These are phyloP conservation scores for Eimeria zaria DNA, from an alignment of 169 alveolate species.

Conservation along the genomic window DNA sequence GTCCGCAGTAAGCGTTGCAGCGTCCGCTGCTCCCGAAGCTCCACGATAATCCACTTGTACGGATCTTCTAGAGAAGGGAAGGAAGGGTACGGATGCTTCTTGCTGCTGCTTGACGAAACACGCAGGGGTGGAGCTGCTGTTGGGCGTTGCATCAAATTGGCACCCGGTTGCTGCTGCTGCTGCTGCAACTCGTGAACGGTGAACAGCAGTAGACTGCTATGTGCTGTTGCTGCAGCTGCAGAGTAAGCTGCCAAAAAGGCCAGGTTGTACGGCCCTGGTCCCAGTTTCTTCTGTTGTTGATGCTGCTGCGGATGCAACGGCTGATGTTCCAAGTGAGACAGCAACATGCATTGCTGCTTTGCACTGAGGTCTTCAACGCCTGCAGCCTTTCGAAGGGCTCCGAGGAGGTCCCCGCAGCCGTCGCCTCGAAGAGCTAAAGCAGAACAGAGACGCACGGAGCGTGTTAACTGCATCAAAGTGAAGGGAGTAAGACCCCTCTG, in stretches of 20 bases:
- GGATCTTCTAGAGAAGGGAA: conserved; percentile 67
- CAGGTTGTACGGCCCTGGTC: conserved; percentile 18
- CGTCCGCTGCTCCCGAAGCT: conserved; percentile 12
- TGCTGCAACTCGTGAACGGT: conserved; percentile 62
- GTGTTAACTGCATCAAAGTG: not conserved
- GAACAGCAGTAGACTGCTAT: conserved; percentile 9
- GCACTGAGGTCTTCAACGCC: conserved; percentile 13
- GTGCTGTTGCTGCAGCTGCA: conserved; percentile 16
- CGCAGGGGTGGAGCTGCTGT: conserved; percentile 72
- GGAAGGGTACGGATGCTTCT: conserved; percentile 51
- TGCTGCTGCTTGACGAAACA: conserved; percentile 34
- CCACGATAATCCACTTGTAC: conserved; percentile 60
- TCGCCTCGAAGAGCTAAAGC: conserved; percentile 37
- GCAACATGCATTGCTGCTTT: conserved; percentile 32
- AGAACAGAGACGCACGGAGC: not conserved
- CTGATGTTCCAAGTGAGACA: not conserved
- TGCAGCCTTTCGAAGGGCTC: conserved; percentile 45
- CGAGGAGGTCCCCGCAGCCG: conserved; percentile 7
- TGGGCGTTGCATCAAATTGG: conserved; percentile 50
- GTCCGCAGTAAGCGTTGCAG: conserved; percentile 33
- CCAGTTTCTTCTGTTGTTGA: conserved; percentile 16
- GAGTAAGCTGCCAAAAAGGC: conserved; percentile 55
- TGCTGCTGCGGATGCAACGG: conserved; percentile 30
- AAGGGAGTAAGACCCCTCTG: not conserved
- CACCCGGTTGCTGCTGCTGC: conserved; percentile 69